Base-by-base conservation (phyloP, 805 yeast species). In the Ogataea allantospora region DNA sequence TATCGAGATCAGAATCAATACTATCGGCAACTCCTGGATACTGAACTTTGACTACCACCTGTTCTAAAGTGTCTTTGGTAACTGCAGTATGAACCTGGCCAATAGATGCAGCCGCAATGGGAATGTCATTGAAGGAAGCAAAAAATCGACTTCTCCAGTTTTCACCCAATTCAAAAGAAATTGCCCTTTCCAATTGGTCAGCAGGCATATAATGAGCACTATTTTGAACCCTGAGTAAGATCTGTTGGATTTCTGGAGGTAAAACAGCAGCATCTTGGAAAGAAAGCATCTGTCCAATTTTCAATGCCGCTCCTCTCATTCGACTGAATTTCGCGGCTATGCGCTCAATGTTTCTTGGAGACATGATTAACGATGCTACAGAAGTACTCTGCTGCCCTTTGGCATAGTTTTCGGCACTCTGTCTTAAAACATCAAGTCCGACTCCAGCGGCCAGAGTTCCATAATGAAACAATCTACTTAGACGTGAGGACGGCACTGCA, bases 221-320 rank as follows among this genome's bases (percentile, higher is more conserved):
- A 59, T 88, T 91, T 63, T 93, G 99, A 2, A 93, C 96, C 21
- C 88, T 69, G 34, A 86, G 65, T 50, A 93, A 66, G 28, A 91
- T 78, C 50, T 80, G 77, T 53, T 88, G 95, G 41, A 93, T 75
- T 53, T 89, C 96, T 27, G 73, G 71, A 1, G 99, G 98, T 27
- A 91, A 65, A 22, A 91, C 78, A 20, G 85, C 73, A 43, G 83
- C 79, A 59, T 91, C 98, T 63, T 93, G 99, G 61, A 93, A 91
- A 2, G 96, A 87, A 62, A 93, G 67, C 83, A 93, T 78, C 64
- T 93, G 99, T n/a, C 99, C 99, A 39, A 93, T 75, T 57, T 93
- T 93, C 56, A 93, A 70, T 3, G 99, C 99, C 2, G 98, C 99
- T n/a, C 99, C 99, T 56, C 99, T 75, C 99, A 93, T 93, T 55